phyloP scores from a whole-genome alignment of 2,329 filamentous ascomycete genomes.

The Clonostachys byssicola region DNA sequence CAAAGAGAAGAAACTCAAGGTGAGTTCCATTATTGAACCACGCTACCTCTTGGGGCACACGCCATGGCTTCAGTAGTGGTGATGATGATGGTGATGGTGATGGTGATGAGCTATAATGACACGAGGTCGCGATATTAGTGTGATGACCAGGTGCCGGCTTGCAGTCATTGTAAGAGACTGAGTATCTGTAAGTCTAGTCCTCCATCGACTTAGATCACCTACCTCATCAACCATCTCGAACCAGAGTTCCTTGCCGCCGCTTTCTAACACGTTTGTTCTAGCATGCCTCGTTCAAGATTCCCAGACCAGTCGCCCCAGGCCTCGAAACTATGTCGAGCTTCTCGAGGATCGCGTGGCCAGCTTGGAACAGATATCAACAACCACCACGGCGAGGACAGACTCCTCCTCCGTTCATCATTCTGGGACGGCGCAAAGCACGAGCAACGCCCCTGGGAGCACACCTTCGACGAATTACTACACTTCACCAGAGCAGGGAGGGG shows the following conservation, averaged over 20 bases:
- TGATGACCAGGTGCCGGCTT: neutral
- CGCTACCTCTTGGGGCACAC: too few species aligned
- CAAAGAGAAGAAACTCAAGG: slow-evolving; percentile 1
- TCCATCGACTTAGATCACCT: neutral
- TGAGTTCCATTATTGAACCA: too few species aligned
- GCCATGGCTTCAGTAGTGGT: too few species aligned
- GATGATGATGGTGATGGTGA: too few species aligned
- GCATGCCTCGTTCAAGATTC: slow-evolving; percentile 18
- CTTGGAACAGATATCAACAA: slow-evolving; percentile 10
- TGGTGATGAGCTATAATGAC: too few species aligned
- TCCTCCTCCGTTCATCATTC: neutral
- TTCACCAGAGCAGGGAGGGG: too few species aligned
- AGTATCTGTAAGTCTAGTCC: neutral
- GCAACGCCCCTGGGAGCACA: neutral
- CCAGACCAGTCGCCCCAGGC: slow-evolving; percentile 12
- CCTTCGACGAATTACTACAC: too few species aligned
- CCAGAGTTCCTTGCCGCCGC: neutral
- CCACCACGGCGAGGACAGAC: neutral
- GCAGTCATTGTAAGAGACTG: neutral
- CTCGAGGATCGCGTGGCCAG: slow-evolving; percentile 16
- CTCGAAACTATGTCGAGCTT: slow-evolving; percentile 20
- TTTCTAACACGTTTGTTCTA: neutral
- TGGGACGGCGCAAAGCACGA: neutral
- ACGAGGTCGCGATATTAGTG: neutral
- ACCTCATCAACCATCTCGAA: neutral